These are phyloP conservation scores for Cudoniella acicularis DNA, from an alignment of 495 filamentous ascomycete species.

Conservation along the genomic window DNA sequence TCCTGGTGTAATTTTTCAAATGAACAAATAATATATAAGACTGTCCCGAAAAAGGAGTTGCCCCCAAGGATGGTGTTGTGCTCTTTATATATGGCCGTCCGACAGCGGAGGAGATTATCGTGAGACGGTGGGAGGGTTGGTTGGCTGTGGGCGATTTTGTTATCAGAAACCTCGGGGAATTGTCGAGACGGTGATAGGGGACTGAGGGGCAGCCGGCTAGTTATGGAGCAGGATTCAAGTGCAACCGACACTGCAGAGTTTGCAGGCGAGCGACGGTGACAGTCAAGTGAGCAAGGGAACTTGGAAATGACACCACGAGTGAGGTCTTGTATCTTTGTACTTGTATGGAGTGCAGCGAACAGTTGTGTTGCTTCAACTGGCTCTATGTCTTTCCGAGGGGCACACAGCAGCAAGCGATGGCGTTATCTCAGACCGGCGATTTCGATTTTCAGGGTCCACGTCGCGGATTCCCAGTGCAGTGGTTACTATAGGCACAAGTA, in stretches of 20 bases:
- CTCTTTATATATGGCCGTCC: background rate
- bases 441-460: too few species aligned
- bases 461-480: too few species aligned
- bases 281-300: too few species aligned
- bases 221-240: background rate
- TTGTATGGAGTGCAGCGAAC: background rate
- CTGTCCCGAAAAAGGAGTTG: too few species aligned
- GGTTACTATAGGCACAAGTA: too few species aligned
- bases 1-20: background rate
- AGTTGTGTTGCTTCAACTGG: background rate
- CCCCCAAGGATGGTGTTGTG: background rate
- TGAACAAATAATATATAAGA: background rate
- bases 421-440: too few species aligned
- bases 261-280: background rate
- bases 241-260: background rate
- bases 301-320: background rate
- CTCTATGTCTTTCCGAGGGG: background rate
- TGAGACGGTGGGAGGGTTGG: background rate
- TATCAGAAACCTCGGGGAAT: background rate
- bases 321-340: background rate
- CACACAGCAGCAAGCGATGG: background rate
- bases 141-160: background rate
- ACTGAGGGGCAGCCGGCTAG: background rate
- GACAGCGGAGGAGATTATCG: slow-evolving; percentile 2
- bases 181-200: background rate